A percentile compares a stretch with the other conserved stretches of the same genome.
Conservation (phyloP, 2,329 filamentous ascomycete genomes). For the Colletotrichum destructivum region DNA sequence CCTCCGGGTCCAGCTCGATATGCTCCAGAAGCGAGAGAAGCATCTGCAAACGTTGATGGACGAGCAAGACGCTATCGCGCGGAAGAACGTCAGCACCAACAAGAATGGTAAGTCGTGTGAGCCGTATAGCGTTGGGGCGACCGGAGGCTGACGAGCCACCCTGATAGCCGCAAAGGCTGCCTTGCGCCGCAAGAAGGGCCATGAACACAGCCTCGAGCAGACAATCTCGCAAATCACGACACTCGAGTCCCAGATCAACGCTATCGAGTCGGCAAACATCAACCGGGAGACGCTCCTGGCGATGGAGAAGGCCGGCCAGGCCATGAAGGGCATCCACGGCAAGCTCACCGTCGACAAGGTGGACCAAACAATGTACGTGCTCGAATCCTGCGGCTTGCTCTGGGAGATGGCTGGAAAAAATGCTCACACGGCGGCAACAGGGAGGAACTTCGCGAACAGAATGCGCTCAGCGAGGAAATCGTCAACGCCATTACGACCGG, state of each 20-base stretch:
- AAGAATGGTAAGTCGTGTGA: slow-evolving; percentile 81
- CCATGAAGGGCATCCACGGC: slow-evolving; percentile 94
- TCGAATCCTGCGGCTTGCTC: neutral
- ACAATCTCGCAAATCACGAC: slow-evolving; percentile 91
- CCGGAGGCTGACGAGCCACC: slow-evolving; percentile 17
- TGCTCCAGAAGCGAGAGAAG: slow-evolving; percentile 96
- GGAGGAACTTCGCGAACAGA: slow-evolving; percentile 93
- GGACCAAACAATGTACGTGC: slow-evolving; percentile 89
- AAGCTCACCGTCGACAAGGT: slow-evolving; percentile 95
- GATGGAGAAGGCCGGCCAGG: slow-evolving; percentile 91
- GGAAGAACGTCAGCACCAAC: slow-evolving; percentile 90
- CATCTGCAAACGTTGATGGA: slow-evolving; percentile 93
- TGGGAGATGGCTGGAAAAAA: neutral
- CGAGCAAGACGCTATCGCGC: slow-evolving; percentile 89
- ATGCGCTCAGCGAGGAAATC: slow-evolving; percentile 94
- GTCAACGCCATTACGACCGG: slow-evolving; percentile 85
- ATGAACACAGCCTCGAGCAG: slow-evolving; percentile 93
- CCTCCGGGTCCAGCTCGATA: slow-evolving; percentile 91
- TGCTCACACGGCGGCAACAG: slow-evolving; percentile 59
- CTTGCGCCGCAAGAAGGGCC: slow-evolving; percentile 92
- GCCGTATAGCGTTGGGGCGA: slow-evolving; percentile 3
- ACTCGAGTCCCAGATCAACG: slow-evolving; percentile 94
- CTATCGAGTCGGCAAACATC: slow-evolving; percentile 98
- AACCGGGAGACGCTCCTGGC: slow-evolving; percentile 96
- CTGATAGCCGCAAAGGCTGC: slow-evolving; percentile 87